Base-by-base conservation (phyloP, 768 basidiomycete genomes). In the Boletales sp. region DNA sequence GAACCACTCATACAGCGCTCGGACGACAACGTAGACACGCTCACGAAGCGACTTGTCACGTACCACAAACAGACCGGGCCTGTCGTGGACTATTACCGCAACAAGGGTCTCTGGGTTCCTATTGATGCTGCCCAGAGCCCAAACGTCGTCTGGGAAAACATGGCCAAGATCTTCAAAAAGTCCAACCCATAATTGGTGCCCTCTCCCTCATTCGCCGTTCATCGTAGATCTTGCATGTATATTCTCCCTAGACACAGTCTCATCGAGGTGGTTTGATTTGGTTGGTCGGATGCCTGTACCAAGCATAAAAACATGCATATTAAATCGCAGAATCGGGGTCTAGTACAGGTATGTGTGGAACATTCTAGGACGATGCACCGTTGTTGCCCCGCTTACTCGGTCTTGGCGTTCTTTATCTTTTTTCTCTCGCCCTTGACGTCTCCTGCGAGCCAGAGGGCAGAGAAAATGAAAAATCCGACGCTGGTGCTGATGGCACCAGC, bases 1-100 rank as follows among this genome's bases (percentile, higher is more conserved):
- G 95, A 99, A 72, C 90, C 93, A 34, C 82, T 99, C 57, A 86
- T 95, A 62, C 95, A 97, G 70, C 88, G 96, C 55, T 93, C 94
- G 9, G 96, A 99, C 69, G 96, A 99, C 74, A 99, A 97, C 57
- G 90, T 93, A 54, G 92, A 96, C 69, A 91, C 94, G 12, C 79
- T 99, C 46, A 81, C 84, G 59, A 96, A 94, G 72, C 88, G 96
- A 37, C 78, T 99, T 49, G 59, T 69, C 3, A 82, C 90, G n/a
- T 98, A 86, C 78, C 96, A 99, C 75, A 69, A 78, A 32, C 94
- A 96, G 72, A 99, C 96, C 13, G 90, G 88, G 2, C 95, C 96
- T 28, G 96, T 99, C 30, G 87, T 92, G 14, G 92, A 91, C 40
- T 97, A 96, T 76, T 99, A 99, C 82, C 92, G 87, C 74, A 76